These are phyloP conservation scores for Butyriboletus pseudospeciosus DNA, from an alignment of 1,284 basidiomycete species.

Conservation along the genomic window DNA sequence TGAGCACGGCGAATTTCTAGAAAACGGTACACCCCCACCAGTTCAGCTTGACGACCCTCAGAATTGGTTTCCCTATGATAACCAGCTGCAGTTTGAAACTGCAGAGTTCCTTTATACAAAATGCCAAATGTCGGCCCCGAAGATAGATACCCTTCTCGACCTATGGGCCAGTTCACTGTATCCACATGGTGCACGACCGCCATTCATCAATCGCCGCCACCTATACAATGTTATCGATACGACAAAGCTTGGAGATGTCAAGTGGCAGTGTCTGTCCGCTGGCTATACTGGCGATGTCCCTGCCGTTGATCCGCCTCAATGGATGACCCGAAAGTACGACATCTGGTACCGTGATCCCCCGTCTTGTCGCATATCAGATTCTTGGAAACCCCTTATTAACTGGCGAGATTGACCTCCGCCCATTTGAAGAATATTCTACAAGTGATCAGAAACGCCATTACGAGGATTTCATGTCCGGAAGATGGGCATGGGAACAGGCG, in stretches of 20 bases:
- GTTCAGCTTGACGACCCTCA: no score
- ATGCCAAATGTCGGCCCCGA: not conserved
- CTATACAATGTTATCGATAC: not conserved
- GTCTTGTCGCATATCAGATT: not conserved
- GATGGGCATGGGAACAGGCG: constrained; percentile 18
- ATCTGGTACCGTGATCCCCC: not conserved
- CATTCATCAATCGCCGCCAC: not conserved
- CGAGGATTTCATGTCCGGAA: constrained; percentile 22
- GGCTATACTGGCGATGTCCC: not conserved
- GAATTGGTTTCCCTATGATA: no score
- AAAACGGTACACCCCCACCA: no score
- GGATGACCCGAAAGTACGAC: not conserved
- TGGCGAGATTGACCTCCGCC: constrained; percentile 27
- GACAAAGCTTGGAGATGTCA: not conserved
- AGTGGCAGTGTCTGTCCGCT: not conserved
- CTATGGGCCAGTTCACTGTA: not conserved
- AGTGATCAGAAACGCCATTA: constrained; percentile 15
- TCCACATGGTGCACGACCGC: not conserved
- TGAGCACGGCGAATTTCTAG: no score
- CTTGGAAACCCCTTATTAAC: constrained; percentile 29
- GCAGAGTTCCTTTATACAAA: not conserved
- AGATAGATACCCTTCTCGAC: not conserved
- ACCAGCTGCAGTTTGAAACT: no score
- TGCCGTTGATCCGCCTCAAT: not conserved
- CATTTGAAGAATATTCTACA: constrained; percentile 22